Conservation (phyloP, 2,329 filamentous ascomycete species). For the Penicillium sp. region DNA sequence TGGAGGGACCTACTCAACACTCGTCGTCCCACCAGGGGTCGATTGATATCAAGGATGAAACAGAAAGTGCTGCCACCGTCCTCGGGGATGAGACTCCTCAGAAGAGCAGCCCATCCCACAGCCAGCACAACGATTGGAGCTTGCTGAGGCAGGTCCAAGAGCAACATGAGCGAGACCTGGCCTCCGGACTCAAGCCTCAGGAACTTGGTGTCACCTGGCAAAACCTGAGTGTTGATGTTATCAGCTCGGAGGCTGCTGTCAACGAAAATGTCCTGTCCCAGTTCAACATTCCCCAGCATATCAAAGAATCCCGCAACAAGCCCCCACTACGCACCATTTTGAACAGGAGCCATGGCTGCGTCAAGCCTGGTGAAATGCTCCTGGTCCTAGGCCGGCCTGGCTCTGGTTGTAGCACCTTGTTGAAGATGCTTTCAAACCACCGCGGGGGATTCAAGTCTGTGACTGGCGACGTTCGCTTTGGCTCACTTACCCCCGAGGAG, state of each 20-base stretch:
- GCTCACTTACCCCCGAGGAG: slow-evolving; percentile 46
- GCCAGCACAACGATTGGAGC: slow-evolving; percentile 50
- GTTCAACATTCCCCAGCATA: slow-evolving; percentile 57
- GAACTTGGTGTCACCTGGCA: slow-evolving; percentile 67
- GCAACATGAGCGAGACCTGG: slow-evolving; percentile 47
- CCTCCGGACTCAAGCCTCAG: slow-evolving; percentile 51
- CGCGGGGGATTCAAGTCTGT: slow-evolving; percentile 61
- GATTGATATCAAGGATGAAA: slow-evolving; percentile 25
- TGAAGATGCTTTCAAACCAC: slow-evolving; percentile 70
- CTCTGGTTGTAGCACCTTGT: slow-evolving; percentile 69
- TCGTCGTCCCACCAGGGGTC: slow-evolving; percentile 9
- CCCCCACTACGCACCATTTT: slow-evolving; percentile 66
- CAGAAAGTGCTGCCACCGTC: slow-evolving; percentile 33
- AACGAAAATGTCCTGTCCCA: slow-evolving; percentile 67
- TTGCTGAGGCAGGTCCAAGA: slow-evolving; percentile 54
- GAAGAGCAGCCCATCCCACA: slow-evolving; percentile 17
- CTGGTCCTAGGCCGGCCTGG: slow-evolving; percentile 70
- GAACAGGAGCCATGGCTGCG: slow-evolving; percentile 66
- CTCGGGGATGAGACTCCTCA: slow-evolving; percentile 26
- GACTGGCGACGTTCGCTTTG: slow-evolving; percentile 61
- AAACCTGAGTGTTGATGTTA: slow-evolving; percentile 63
- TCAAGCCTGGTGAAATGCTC: slow-evolving; percentile 73
- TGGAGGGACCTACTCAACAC: slow-evolving; percentile 12
- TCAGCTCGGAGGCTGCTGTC: slow-evolving; percentile 63
- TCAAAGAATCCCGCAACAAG: slow-evolving; percentile 57